Conservation (phyloP, 2,329 filamentous ascomycete genomes). For the Lasiodiplodia sp. region DNA sequence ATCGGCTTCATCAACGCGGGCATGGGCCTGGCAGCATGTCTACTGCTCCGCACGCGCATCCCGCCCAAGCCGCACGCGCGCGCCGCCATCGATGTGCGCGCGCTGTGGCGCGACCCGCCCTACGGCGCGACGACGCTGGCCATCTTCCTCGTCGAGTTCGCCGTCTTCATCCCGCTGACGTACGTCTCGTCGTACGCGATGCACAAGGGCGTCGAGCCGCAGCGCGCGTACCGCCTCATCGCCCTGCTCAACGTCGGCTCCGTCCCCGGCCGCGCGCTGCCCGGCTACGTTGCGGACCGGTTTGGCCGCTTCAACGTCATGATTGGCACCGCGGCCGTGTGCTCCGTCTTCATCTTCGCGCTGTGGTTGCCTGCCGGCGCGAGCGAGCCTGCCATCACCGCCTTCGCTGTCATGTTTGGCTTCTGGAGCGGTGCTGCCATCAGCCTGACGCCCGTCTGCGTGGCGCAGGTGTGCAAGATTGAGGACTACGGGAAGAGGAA, state of each 20-base stretch:
- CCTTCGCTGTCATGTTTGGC: slow-evolving; percentile 53
- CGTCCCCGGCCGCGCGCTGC: slow-evolving; percentile 36
- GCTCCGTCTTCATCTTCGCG: slow-evolving; percentile 45
- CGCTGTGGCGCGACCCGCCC: slow-evolving; percentile 4
- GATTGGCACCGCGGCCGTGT: slow-evolving; percentile 45
- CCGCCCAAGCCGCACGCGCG: slow-evolving; percentile 20
- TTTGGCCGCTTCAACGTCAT: slow-evolving; percentile 52
- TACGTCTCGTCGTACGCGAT: slow-evolving; percentile 14
- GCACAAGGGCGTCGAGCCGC: background rate
- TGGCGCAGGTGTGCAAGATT: slow-evolving; percentile 56
- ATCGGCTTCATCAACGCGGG: slow-evolving; percentile 47
- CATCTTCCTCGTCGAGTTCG: slow-evolving; percentile 22
- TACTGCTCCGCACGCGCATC: slow-evolving; percentile 42
- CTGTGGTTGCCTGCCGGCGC: slow-evolving; percentile 40
- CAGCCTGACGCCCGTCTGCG: slow-evolving; percentile 54
- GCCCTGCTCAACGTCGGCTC: slow-evolving; percentile 28
- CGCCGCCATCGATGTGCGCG: slow-evolving; percentile 1
- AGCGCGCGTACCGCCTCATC: slow-evolving; percentile 9
- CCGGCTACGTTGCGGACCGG: slow-evolving; percentile 47
- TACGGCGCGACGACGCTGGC: slow-evolving; percentile 11
- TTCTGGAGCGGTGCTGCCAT: slow-evolving; percentile 58
- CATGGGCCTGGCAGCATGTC: slow-evolving; percentile 44
- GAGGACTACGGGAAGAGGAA: slow-evolving; percentile 60
- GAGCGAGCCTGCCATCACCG: slow-evolving; percentile 43
- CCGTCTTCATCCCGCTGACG: slow-evolving; percentile 13